A percentile compares a stretch with the other conserved stretches of the same genome.
Evolutionary conservation across 148 eudicot species (phyloP).

Genomic region (Spergularia bocconei): DNA sequence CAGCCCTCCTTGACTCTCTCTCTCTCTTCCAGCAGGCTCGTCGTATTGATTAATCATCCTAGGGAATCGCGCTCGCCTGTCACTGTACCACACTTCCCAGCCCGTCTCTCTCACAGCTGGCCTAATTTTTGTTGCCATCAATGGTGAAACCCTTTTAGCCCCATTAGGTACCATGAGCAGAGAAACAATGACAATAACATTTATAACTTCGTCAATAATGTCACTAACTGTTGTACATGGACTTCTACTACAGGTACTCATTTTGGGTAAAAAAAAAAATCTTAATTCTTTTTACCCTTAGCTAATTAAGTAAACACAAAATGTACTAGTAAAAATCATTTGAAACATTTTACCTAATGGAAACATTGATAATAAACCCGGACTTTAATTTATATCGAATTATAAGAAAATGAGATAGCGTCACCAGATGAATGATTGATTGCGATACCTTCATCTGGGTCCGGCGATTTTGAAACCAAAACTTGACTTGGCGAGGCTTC

Average conservation of each 20-base stretch:
- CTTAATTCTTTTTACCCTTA: not conserved
- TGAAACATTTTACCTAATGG: too few relatives aligned
- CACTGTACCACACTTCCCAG: constrained; percentile 16
- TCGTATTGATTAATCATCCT: not conserved
- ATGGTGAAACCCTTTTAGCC: constrained; percentile 22
- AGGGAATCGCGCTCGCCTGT: constrained; percentile 23
- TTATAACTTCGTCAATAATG: constrained; percentile 1
- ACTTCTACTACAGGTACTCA: not conserved
- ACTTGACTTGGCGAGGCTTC: constrained; percentile 94
- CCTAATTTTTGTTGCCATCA: constrained; percentile 21
- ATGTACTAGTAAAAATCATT: too few relatives aligned
- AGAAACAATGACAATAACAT: not conserved
- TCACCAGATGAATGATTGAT: not conserved
- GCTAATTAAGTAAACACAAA: not conserved
- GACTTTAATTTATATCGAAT: not conserved
- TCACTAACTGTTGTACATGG: not conserved
- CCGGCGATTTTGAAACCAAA: constrained; percentile 98
- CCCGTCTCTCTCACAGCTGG: constrained; percentile 21
- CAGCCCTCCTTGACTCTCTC: not conserved
- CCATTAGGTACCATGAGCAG: constrained; percentile 8
- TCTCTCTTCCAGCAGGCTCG: not conserved
- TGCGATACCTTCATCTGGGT: constrained; percentile 89
- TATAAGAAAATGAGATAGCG: not conserved
- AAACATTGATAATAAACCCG: too few relatives aligned
- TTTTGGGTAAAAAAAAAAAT: not conserved